phyloP scores from a whole-genome alignment of 2,329 filamentous ascomycete species.

The Aspergillus fructus region DNA sequence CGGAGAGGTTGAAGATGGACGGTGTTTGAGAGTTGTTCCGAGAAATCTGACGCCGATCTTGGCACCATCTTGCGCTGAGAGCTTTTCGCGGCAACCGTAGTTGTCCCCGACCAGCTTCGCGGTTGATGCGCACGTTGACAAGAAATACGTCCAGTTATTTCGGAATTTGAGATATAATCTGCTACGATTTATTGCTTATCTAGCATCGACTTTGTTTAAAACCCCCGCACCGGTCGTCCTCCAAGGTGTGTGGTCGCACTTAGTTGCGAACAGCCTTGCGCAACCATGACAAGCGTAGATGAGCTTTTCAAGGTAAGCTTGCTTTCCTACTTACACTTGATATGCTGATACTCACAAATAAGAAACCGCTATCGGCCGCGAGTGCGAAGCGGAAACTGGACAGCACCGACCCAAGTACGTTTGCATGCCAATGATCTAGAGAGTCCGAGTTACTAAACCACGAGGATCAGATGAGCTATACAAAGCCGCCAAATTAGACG shows the following conservation, averaged over 20 bases:
- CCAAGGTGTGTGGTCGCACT: background rate
- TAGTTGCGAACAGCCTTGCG: slow-evolving; percentile 12
- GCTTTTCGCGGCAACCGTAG: slow-evolving; percentile 30
- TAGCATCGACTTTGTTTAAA: too few relatives aligned
- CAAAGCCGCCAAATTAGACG: slow-evolving; percentile 58
- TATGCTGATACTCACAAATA: slow-evolving; percentile 18
- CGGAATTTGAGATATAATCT: background rate
- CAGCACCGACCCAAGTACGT: slow-evolving; percentile 50
- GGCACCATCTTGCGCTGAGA: slow-evolving; percentile 32
- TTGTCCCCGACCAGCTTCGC: slow-evolving; percentile 19
- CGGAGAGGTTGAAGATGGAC: slow-evolving; percentile 9
- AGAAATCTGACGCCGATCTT: slow-evolving; percentile 37
- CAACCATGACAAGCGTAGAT: slow-evolving; percentile 59
- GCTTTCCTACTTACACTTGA: background rate
- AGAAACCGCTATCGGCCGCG: slow-evolving; percentile 51
- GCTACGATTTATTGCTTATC: background rate
- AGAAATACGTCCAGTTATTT: background rate
- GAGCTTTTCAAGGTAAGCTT: slow-evolving; percentile 57
- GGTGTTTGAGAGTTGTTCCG: slow-evolving; percentile 11
- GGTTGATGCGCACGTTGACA: slow-evolving; percentile 3
- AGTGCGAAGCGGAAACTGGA: slow-evolving; percentile 61
- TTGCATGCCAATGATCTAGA: background rate
- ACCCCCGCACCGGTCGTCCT: background rate
- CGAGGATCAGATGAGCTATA: slow-evolving; percentile 51
- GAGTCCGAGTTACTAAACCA: slow-evolving; percentile 16